Evolutionary conservation across 371 early-diverging fungal genomes (phyloP).

Genomic region (Haplosporangium sp.): DNA sequence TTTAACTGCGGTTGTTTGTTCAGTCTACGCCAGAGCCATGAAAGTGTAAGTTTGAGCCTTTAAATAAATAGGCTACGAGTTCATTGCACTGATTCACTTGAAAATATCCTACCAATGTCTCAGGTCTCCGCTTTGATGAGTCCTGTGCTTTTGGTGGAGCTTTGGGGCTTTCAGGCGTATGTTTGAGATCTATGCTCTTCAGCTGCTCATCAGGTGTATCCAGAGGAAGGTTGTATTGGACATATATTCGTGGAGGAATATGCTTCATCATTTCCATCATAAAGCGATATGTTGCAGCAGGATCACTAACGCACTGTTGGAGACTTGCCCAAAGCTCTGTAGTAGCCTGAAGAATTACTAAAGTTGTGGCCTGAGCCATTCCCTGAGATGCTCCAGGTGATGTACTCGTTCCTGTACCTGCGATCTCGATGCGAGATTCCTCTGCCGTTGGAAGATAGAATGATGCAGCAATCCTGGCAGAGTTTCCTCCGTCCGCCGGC

Average conservation of each 20-base stretch:
- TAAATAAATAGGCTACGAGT: neutral
- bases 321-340: slow-evolving; percentile 37
- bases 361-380: slow-evolving; percentile 37
- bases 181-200: slow-evolving; percentile 26
- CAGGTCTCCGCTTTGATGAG: slow-evolving; percentile 29
- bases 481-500: slow-evolving; percentile 19
- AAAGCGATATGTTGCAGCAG: slow-evolving; percentile 33
- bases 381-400: slow-evolving; percentile 4
- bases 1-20: neutral
- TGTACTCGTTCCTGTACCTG: neutral
- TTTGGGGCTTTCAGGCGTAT: slow-evolving; percentile 31
- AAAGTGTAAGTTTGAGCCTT: neutral
- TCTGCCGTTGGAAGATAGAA: slow-evolving; percentile 37
- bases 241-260: slow-evolving; percentile 36
- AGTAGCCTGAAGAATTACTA: slow-evolving; percentile 45
- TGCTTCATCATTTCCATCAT: slow-evolving; percentile 54
- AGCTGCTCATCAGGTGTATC: slow-evolving; percentile 42
- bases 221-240: slow-evolving; percentile 43
- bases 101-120: slow-evolving; percentile 15
- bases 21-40: neutral
- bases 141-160: slow-evolving; percentile 24
- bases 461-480: slow-evolving; percentile 40
- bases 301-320: slow-evolving; percentile 34
- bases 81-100: neutral
- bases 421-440: slow-evolving; percentile 6